Evolutionary conservation across 257 asterid species (phyloP).

Genomic region (Hygrophila difformis): DNA sequence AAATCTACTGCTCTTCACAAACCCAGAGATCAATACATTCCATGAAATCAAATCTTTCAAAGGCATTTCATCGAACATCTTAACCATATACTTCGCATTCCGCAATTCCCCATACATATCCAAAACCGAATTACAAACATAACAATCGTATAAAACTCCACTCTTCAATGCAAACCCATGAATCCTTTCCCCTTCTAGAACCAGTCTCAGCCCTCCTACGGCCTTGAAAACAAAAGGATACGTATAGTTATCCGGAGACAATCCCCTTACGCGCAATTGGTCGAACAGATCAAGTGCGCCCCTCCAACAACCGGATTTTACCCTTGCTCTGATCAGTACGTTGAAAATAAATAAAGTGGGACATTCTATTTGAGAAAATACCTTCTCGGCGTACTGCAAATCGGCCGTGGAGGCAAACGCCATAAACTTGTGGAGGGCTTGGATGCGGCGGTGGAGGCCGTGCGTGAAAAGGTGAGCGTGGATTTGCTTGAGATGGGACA

Average conservation of each 20-base stretch:
- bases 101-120: conserved; percentile 62
- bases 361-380: conserved; percentile 34
- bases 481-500: conserved; percentile 46
- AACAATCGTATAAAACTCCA: conserved; percentile 54
- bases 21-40: conserved; percentile 54
- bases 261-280: conserved; percentile 42
- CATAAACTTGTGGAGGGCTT: too few species aligned
- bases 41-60: too few species aligned
- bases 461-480: conserved; percentile 50
- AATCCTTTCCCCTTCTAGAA: conserved; percentile 54
- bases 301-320: too few species aligned
- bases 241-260: conserved; percentile 70
- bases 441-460: too few species aligned
- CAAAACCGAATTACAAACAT: conserved; percentile 58
- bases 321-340: too few species aligned
- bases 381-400: too few species aligned
- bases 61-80: conserved; percentile 71
- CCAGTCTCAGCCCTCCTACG: conserved; percentile 39
- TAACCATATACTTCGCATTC: conserved; percentile 27
- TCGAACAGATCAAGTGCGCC: too few species aligned
- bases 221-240: conserved; percentile 82
- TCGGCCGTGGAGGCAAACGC: too few species aligned
- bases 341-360: too few species aligned
- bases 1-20: conserved; percentile 41
- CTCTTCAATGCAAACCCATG: conserved; percentile 67